A percentile compares a stretch with the other conserved stretches of the same genome.
phyloP scores from a whole-genome alignment of 257 asterid genomes.

The Rauvolfia tetraphylla region DNA sequence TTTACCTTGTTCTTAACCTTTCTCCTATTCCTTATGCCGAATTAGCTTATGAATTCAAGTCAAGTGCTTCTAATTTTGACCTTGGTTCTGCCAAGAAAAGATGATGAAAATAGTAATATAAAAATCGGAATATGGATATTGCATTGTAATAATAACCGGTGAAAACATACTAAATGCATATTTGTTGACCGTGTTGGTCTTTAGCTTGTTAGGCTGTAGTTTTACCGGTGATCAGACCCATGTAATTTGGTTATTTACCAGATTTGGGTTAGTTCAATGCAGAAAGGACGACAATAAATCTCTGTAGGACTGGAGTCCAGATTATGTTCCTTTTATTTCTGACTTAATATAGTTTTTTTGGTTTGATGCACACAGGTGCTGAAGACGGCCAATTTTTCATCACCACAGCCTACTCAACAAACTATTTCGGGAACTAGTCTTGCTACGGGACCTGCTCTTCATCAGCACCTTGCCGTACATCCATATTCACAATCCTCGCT shows the following conservation, averaged over 20 bases:
- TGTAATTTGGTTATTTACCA: not conserved
- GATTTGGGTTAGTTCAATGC: not conserved
- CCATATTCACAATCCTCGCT: constrained; percentile 67
- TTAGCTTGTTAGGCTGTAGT: not conserved
- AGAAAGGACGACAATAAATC: not conserved
- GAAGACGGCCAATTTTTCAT: constrained; percentile 47
- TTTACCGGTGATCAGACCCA: not conserved
- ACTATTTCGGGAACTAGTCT: constrained; percentile 47
- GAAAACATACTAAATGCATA: not conserved
- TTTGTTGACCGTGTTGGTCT: not conserved
- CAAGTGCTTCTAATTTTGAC: not conserved
- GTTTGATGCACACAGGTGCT: constrained; percentile 44
- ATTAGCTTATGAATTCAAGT: not conserved
- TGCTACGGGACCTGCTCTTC: constrained; percentile 67
- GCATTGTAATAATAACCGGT: not conserved
- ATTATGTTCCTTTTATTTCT: not conserved
- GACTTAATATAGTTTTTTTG: constrained; percentile 9
- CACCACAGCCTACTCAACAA: constrained; percentile 52
- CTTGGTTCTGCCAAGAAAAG: not conserved
- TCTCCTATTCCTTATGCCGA: not conserved
- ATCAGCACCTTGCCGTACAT: constrained; percentile 64
- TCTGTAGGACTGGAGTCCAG: not conserved
- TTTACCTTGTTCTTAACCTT: not conserved
- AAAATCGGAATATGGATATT: not conserved
- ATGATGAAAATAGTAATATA: not conserved